phyloP scores from a whole-genome alignment of 352 stramenopile species.

The Phytophthora rubi region DNA sequence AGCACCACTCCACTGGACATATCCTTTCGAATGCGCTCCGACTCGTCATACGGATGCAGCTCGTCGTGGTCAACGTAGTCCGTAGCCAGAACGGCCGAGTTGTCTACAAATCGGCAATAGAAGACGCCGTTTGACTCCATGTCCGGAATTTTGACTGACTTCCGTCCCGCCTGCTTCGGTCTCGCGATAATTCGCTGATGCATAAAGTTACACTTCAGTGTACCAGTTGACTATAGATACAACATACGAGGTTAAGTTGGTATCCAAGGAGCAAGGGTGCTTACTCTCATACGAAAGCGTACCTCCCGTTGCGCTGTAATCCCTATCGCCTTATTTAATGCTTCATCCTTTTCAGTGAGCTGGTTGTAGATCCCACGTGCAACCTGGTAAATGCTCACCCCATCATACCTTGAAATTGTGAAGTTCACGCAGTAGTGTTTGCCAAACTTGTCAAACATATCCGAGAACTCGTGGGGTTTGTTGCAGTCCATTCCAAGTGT shows the following conservation, averaged over 20 bases:
- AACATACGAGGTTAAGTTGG: not conserved
- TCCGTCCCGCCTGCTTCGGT: constrained; percentile 47
- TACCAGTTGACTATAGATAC: constrained; percentile 56
- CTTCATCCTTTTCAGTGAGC: constrained; percentile 63
- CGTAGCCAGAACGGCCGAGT: constrained; percentile 59
- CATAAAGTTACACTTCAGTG: constrained; percentile 77
- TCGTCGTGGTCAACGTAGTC: constrained; percentile 80
- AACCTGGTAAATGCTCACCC: constrained; percentile 58
- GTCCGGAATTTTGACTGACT: constrained; percentile 52
- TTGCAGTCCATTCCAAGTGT: constrained; percentile 50
- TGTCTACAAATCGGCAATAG: constrained; percentile 60
- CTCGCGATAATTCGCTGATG: constrained; percentile 74
- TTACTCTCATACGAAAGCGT: not conserved
- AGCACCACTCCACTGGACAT: constrained; percentile 71
- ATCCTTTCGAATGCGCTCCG: constrained; percentile 69
- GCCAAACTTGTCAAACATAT: constrained; percentile 80
- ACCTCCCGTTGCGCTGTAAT: constrained; percentile 58
- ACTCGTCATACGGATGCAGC: constrained; percentile 64
- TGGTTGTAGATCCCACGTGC: constrained; percentile 72
- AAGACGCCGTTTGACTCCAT: constrained; percentile 76
- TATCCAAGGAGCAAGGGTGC: not conserved
- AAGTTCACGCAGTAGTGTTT: constrained; percentile 81
- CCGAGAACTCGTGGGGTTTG: constrained; percentile 65
- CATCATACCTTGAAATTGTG: constrained; percentile 73
- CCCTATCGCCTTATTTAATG: constrained; percentile 55